These are phyloP conservation scores for Sporothrix protearum DNA, from an alignment of 2,329 filamentous ascomycete genomes.

Conservation along the genomic window DNA sequence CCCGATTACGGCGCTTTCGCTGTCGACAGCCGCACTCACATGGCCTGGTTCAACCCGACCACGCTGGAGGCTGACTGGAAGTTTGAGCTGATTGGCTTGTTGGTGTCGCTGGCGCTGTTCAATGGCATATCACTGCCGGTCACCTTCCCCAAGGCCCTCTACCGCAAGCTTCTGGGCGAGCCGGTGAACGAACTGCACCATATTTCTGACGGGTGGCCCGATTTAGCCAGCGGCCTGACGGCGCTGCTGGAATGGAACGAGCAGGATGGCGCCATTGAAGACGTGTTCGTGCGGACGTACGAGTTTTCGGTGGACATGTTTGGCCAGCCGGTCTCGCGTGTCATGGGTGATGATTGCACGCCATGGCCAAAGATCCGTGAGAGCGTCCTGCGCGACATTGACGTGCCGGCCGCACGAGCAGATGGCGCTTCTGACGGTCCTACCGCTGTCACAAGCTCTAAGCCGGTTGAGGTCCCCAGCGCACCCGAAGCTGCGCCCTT, in stretches of 20 bases:
- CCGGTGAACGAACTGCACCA: constrained; percentile 68
- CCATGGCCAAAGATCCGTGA: constrained; percentile 55
- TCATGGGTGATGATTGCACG: constrained; percentile 46
- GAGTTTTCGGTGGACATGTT: constrained; percentile 69
- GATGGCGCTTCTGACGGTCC: not conserved
- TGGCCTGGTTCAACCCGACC: constrained; percentile 84
- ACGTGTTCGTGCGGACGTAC: constrained; percentile 79
- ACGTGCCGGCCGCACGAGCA: not conserved
- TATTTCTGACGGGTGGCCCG: constrained; percentile 84
- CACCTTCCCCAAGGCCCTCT: constrained; percentile 81
- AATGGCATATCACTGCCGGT: constrained; percentile 90
- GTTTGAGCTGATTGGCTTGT: constrained; percentile 80
- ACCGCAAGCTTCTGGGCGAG: constrained; percentile 70
- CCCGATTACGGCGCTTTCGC: constrained; percentile 78
- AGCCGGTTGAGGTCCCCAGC: not conserved
- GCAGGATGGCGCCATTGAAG: constrained; percentile 69
- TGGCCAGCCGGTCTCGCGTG: constrained; percentile 53
- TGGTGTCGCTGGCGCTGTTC: constrained; percentile 87
- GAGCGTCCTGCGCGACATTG: constrained; percentile 15
- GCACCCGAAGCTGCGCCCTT: not conserved
- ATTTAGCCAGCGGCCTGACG: constrained; percentile 69
- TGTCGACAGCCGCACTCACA: constrained; percentile 68
- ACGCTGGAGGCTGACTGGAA: constrained; percentile 83
- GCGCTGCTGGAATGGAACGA: constrained; percentile 73
- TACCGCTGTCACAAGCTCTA: not conserved